Evolutionary conservation across 768 basidiomycete species (phyloP), one percentile per base, ranked within the genome.

Genomic region (Crepidotus variabilis): DNA sequence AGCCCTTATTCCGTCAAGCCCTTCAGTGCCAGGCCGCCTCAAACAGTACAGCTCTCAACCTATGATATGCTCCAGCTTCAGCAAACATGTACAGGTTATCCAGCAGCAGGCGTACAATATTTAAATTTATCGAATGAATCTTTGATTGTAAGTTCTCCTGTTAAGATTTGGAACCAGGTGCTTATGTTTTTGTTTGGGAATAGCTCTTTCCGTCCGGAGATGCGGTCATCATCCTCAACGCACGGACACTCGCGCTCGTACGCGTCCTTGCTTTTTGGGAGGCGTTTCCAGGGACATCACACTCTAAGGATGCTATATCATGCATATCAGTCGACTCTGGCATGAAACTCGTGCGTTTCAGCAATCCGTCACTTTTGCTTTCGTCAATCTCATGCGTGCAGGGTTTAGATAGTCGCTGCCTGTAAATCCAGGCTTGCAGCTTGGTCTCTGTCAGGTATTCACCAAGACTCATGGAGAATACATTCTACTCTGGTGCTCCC

Each of bases 221-320:
- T 65, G 77, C 84, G 2, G 69, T 92, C 59, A 76, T 91, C 55
- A 73, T 92, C 46, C 81, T 90, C 63, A 75, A 92, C 75, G 87
- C 90, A n/a, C 78, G 74, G 55, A 78, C 75, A 14, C 82, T 92
- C 33, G 69, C 75, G 16, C 77, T 93, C 47, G 69, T 86, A 56
- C 85, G 87, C 57, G 82, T 88, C 47, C 81, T 94, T 21, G 83
- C 86, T 32, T 90, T 93, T 64, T 87, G 82, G 75, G 90, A 93
- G 66, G 88, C 86, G 6, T 93, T 91, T 66, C 90, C 91, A 5
- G 78, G 81, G n/a, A 63, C 75, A 11, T 70, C 70, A 8, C 73
- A 79, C 55, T 62, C 71, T 10, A 69, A 70, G 23, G 75, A 78
- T 52, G 68, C 65, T 34, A 79, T 92, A 16, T 78, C 81, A 23